phyloP scores from a whole-genome alignment of 495 filamentous ascomycete species.

The Cercophora sp. region DNA sequence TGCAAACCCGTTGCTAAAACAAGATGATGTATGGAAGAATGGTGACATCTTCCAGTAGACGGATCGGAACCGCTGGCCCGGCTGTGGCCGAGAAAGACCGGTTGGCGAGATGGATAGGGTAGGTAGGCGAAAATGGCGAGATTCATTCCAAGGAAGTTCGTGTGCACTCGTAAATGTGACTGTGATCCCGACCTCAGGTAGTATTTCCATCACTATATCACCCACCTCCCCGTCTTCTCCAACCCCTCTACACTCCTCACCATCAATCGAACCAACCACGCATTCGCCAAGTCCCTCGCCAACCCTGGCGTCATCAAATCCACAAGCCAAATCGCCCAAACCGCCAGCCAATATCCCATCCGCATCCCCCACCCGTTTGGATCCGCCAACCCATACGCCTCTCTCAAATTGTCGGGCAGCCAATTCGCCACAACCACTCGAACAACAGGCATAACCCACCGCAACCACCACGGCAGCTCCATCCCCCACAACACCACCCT shows the following conservation, averaged over 20 bases:
- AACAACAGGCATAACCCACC: conserved; percentile 12
- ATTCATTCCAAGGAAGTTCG: no score
- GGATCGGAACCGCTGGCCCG: no score
- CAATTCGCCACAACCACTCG: conserved; percentile 16
- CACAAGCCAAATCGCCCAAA: not conserved
- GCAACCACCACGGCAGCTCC: conserved; percentile 15
- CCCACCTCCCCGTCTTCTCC: conserved; percentile 4
- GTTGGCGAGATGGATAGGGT: no score
- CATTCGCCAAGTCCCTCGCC: not conserved
- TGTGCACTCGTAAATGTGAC: no score
- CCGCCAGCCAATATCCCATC: conserved; percentile 5
- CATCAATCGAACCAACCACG: conserved; percentile 14
- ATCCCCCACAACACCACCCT: conserved; percentile 8
- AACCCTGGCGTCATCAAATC: conserved; percentile 2
- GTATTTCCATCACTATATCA: conserved; percentile 11
- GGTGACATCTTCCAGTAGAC: no score
- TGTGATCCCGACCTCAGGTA: no score
- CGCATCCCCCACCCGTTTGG: conserved; percentile 9
- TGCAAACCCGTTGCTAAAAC: no score
- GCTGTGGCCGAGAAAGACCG: no score
- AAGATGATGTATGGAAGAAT: no score
- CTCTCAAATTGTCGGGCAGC: conserved; percentile 3
- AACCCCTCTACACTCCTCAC: conserved; percentile 14
- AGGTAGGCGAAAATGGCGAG: no score
- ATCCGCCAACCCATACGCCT: conserved; percentile 11